phyloP scores from a whole-genome alignment of 2,329 filamentous ascomycete species.

The Penicillium sp. region DNA sequence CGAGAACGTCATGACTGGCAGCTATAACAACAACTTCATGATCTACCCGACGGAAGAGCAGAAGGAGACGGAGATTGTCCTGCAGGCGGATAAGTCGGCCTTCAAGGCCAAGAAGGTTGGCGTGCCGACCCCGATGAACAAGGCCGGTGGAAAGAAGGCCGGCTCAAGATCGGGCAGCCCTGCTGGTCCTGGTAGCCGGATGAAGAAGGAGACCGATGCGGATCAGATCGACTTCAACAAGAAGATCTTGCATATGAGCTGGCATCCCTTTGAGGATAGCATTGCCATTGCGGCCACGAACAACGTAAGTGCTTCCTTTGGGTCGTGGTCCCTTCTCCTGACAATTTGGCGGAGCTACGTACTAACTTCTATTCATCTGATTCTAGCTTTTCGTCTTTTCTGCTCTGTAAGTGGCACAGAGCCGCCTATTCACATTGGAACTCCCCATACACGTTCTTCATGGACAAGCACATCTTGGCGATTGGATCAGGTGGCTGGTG shows the following conservation, averaged over 20 bases:
- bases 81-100: conserved; percentile 97
- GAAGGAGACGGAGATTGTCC: conserved; percentile 94
- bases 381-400: conserved; percentile 75
- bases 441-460: conserved; percentile 26
- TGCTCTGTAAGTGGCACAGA: conserved; percentile 59
- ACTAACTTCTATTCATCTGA: background rate
- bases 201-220: conserved; percentile 98
- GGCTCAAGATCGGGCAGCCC: conserved; percentile 87
- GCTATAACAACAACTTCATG: conserved; percentile 99
- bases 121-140: conserved; percentile 95
- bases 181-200: conserved; percentile 83
- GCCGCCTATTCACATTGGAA: conserved; percentile 18
- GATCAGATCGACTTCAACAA: conserved; percentile 99
- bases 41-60: conserved; percentile 97
- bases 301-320: conserved; percentile 71
- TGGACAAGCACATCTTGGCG: conserved; percentile 32
- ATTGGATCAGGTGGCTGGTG: conserved; percentile 23
- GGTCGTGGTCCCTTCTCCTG: background rate
- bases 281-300: conserved; percentile 99
- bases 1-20: conserved; percentile 99
- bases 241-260: conserved; percentile 99
- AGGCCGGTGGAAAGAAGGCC: conserved; percentile 77
- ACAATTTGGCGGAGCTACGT: conserved; percentile 20
- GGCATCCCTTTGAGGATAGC: conserved; percentile 99
- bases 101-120: conserved; percentile 99